Evolutionary conservation across 345 rosid genomes (phyloP).

Genomic region (Rhizophora apiculata): DNA sequence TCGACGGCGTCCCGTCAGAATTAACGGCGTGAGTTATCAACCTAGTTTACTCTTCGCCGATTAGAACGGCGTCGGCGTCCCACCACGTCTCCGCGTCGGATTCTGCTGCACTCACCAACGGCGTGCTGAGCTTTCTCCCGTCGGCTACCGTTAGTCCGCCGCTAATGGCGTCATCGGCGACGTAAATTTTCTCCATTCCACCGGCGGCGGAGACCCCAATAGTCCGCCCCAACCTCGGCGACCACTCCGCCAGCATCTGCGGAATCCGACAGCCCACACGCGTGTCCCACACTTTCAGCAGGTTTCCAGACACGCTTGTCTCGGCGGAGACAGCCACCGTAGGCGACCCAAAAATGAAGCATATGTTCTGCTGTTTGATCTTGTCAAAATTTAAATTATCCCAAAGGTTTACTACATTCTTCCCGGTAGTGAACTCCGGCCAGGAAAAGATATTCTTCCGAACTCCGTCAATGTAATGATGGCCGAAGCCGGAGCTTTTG

Average conservation of each 20-base stretch:
- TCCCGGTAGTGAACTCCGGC: not conserved
- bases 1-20: constrained; percentile 23
- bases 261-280: constrained; percentile 1
- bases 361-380: not conserved
- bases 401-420: not conserved
- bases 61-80: constrained; percentile 24
- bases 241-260: constrained; percentile 1
- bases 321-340: not conserved
- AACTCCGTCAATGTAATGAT: too few species aligned
- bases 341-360: not conserved
- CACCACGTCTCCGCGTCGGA: constrained; percentile 15
- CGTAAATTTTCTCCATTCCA: not conserved
- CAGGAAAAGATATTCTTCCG: not conserved
- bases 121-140: not conserved
- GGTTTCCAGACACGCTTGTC: not conserved
- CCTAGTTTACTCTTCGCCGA: not conserved
- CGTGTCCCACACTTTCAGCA: not conserved
- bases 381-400: not conserved
- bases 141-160: not conserved
- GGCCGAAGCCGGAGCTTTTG: too few species aligned
- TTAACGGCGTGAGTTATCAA: not conserved
- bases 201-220: not conserved
- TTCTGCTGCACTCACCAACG: not conserved
- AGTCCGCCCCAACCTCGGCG: not conserved
- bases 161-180: not conserved